Conservation (phyloP, 78 protist genomes). For the Guillardia theta region DNA sequence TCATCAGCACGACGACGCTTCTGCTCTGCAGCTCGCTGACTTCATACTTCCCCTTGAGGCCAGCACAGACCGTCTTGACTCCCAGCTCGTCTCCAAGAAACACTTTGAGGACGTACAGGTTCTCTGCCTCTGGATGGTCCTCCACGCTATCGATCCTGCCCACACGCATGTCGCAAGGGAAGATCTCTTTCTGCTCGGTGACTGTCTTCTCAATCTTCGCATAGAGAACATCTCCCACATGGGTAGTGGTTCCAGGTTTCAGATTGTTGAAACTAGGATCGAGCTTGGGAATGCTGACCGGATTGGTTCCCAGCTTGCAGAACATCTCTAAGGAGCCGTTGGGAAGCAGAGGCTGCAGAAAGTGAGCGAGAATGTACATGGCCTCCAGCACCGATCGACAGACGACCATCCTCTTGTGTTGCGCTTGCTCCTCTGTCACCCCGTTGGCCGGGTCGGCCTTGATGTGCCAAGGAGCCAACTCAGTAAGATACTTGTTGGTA, state of each 20-base stretch:
- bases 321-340: too few species aligned
- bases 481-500: slow-evolving; percentile 42
- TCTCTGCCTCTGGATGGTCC: slow-evolving; percentile 67
- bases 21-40: background rate
- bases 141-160: slow-evolving; percentile 52
- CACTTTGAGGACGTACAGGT: slow-evolving; percentile 68
- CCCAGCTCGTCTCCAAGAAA: slow-evolving; percentile 1
- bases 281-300: background rate
- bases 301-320: too few species aligned
- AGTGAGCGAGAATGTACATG: slow-evolving; percentile 6
- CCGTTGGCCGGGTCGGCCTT: background rate
- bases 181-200: background rate
- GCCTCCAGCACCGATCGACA: background rate
- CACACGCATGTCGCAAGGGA: slow-evolving; percentile 40
- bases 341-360: background rate
- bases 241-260: background rate
- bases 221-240: background rate
- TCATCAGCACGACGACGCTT: background rate
- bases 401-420: slow-evolving; percentile 11
- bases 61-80: background rate
- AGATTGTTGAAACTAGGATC: background rate
- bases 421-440: background rate
- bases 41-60: background rate
- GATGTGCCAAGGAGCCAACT: slow-evolving; percentile 14
- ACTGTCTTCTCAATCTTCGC: background rate